A percentile compares a stretch with the other conserved stretches of the same genome.
Conservation (phyloP, 2,329 filamentous ascomycete genomes). For the Beauveria pseudobassiana region DNA sequence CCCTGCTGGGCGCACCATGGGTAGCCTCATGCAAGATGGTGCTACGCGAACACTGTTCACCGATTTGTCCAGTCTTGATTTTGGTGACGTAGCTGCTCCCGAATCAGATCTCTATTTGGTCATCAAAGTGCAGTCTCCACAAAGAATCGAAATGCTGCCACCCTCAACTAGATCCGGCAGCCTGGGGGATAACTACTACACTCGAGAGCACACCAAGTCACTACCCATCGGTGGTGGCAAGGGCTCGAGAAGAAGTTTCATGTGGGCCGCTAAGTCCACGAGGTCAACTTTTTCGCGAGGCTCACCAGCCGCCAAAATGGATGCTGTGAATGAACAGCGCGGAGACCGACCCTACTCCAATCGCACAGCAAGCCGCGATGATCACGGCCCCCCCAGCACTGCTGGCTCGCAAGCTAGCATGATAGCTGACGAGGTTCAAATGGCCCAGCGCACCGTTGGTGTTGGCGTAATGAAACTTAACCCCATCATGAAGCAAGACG, state of each 20-base stretch:
- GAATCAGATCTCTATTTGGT: conserved; percentile 76
- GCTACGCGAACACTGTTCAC: conserved; percentile 81
- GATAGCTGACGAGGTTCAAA: conserved; percentile 20
- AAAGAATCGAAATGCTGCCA: conserved; percentile 39
- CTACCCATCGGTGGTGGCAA: conserved; percentile 43
- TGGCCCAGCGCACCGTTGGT: conserved; percentile 55
- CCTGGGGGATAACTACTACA: conserved; percentile 31
- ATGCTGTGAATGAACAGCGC: conserved; percentile 47
- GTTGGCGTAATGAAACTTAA: conserved; percentile 74
- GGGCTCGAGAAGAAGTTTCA: conserved; percentile 53
- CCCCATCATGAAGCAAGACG: conserved; percentile 60
- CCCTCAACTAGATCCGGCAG: conserved; percentile 46
- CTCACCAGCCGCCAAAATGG: conserved; percentile 41
- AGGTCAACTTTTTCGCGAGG: conserved; percentile 48
- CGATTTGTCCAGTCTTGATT: conserved; percentile 72
- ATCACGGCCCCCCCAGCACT: conserved; percentile 42
- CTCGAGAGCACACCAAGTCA: conserved; percentile 40
- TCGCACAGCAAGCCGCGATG: conserved; percentile 31
- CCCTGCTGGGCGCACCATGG: conserved; percentile 63
- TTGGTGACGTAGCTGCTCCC: conserved; percentile 52
- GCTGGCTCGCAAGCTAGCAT: conserved; percentile 39
- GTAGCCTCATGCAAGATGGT: conserved; percentile 54
- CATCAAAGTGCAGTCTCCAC: conserved; percentile 63
- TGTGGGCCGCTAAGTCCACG: conserved; percentile 59
- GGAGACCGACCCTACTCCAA: conserved; percentile 31